phyloP scores from a whole-genome alignment of 176 grass and related monocot species.

The Carex littledalei region DNA sequence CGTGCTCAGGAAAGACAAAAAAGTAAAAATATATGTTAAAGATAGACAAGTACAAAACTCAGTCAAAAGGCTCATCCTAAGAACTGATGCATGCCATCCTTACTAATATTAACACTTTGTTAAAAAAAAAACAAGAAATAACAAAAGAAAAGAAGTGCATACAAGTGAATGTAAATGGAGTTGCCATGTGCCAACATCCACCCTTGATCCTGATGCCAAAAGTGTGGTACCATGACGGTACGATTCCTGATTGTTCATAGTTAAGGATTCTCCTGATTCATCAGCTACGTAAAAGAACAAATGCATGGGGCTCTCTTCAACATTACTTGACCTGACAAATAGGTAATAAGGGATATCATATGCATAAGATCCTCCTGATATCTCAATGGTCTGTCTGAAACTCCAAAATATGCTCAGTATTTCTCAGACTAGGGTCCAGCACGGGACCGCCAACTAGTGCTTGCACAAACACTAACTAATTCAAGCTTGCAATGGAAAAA shows the following conservation, averaged over 20 bases:
- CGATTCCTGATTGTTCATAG: slow-evolving; percentile 40
- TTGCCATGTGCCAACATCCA: slow-evolving; percentile 77
- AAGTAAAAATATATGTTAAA: background rate
- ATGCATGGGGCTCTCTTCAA: slow-evolving; percentile 53
- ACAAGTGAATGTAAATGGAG: slow-evolving; percentile 71
- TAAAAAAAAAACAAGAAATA: background rate
- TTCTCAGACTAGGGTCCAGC: too few relatives aligned
- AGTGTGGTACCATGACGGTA: slow-evolving; percentile 51
- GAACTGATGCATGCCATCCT: background rate
- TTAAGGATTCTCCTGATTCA: slow-evolving; percentile 62
- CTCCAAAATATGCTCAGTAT: too few relatives aligned
- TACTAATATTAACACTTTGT: background rate
- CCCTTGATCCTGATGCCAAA: slow-evolving; percentile 68
- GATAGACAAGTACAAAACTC: background rate
- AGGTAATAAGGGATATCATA: background rate
- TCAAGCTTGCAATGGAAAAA: too few relatives aligned
- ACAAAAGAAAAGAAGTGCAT: slow-evolving; percentile 24
- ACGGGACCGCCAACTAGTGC: too few relatives aligned
- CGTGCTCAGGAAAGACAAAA: background rate
- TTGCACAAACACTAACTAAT: too few relatives aligned
- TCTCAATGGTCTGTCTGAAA: too few relatives aligned
- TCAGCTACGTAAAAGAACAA: slow-evolving; percentile 92
- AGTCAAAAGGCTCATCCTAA: slow-evolving; percentile 10
- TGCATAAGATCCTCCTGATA: background rate
- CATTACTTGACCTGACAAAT: slow-evolving; percentile 49